Conservation (phyloP, 108 stramenopile species). For the Asterionellopsis glacialis region DNA sequence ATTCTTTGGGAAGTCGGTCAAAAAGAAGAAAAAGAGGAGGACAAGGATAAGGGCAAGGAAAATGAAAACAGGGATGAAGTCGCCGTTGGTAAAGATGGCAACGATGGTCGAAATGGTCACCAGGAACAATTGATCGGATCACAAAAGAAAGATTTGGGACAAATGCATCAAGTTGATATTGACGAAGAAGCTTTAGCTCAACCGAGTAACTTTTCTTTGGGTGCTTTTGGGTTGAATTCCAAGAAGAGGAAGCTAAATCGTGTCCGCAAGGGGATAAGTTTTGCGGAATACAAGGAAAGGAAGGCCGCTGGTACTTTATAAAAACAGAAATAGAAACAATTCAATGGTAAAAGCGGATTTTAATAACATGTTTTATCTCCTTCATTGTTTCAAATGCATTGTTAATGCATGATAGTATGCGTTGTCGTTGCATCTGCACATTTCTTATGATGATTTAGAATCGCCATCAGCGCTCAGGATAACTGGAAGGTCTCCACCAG, state of each 20-base stretch:
- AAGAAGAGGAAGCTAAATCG: constrained; percentile 35
- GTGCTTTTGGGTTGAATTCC: constrained; percentile 34
- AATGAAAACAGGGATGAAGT: constrained; percentile 58
- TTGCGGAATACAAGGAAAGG: constrained; percentile 64
- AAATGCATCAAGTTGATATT: constrained; percentile 62
- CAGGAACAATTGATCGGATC: constrained; percentile 3
- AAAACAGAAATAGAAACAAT: too few species aligned
- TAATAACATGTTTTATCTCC: too few species aligned
- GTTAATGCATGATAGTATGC: too few species aligned
- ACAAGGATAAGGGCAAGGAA: constrained; percentile 20
- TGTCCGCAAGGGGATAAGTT: constrained; percentile 65
- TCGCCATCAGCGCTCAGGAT: constrained; percentile 22
- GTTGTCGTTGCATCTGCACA: too few species aligned
- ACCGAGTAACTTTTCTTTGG: constrained; percentile 24
- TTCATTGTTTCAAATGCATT: too few species aligned
- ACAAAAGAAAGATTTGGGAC: constrained; percentile 26
- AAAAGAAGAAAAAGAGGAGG: constrained; percentile 32
- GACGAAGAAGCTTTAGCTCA: constrained; percentile 76
- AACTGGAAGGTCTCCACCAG: constrained; percentile 33
- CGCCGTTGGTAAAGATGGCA: constrained; percentile 21
- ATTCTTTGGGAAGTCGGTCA: constrained; percentile 88
- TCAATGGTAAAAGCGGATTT: too few species aligned
- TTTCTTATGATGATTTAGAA: background rate
- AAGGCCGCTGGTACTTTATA: constrained; percentile 69
- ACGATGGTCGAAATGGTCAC: constrained; percentile 3